Base-by-base conservation (phyloP, 345 rosid species). In the Sisymbrium altissimum region DNA sequence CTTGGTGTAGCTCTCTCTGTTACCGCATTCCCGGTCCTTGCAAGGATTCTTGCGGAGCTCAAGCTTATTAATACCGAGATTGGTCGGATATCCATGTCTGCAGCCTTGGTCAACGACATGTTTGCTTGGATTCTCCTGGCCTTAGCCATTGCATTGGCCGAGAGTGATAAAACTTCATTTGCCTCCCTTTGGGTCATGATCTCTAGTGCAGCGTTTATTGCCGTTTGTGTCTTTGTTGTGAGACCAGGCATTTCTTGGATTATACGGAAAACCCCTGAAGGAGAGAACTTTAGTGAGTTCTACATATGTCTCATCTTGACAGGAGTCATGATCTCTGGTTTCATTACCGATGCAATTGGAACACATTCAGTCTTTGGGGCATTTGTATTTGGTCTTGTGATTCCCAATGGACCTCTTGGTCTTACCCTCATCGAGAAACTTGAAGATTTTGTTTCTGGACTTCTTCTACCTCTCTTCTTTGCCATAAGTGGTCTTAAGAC, bases 301-400 rank as follows among this genome's bases (percentile, higher is more conserved):
- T 78, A 84, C 41, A 82, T 95, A 25, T 92, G 97, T 52, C 73
- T 95, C 17, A 92, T 95, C 67, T 91, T 95, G 10, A 95, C 97
- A 0, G 99, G 99, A 48, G 97, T 92, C 3, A 94, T 94, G 97
- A 85, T 95, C 73, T 82, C 92, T 0, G 99, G 97, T 25, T 92
- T 95, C 84, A 76, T 92, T 36, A 95, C 99, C 0, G 99, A 92
- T 61, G 87, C 99, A 21, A 86, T 95, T 2, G 99, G 99, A 57
- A 95, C 99, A 35, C 99, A 95, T 79, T 88, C 93, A 4, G 96
- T 92, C 32, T 87, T 92, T 36, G 99, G 99, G 11, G 99, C 99
- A 0, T 95, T 95, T 69, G 85, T 95, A 62, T 95, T 86, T 48
- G 97, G 99, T 39, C 85, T 95, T 40, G 80, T 95, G 44, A 92